Percentiles rank a stretch among this genome's conserved stretches.
These are phyloP conservation scores for Staphylotrichum longicolle DNA, from an alignment of 495 filamentous ascomycete genomes.

Conservation along the genomic window DNA sequence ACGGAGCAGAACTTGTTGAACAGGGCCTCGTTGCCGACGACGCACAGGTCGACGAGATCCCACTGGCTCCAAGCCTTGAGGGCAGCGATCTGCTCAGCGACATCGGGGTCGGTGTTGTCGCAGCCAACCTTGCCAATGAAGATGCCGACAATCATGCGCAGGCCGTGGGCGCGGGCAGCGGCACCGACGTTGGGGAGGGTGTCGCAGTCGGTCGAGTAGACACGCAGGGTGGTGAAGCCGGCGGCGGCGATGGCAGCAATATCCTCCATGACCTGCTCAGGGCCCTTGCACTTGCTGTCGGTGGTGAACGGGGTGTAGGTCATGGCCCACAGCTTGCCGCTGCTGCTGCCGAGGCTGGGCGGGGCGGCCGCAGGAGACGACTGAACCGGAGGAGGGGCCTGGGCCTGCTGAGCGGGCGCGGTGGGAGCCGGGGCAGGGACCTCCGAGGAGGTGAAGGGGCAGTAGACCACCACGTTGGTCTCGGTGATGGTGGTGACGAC, in stretches of 20 bases:
- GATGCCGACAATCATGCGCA: constrained; percentile 82
- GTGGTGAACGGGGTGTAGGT: constrained; percentile 84
- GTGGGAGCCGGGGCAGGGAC: constrained; percentile 21
- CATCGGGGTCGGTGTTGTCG: constrained; percentile 47
- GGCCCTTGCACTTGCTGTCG: constrained; percentile 64
- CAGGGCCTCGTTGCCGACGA: constrained; percentile 88
- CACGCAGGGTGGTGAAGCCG: constrained; percentile 78
- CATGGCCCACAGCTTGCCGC: constrained; percentile 73
- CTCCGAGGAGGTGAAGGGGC: constrained; percentile 57
- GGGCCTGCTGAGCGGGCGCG: constrained; percentile 22
- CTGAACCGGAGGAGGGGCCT: constrained; percentile 11
- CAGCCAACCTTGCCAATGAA: constrained; percentile 68
- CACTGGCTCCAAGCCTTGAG: constrained; percentile 74
- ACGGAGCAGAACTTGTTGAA: constrained; percentile 65
- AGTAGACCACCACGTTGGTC: constrained; percentile 67
- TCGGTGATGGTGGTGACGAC: constrained; percentile 65
- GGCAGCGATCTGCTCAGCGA: constrained; percentile 64
- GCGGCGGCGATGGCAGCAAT: constrained; percentile 64
- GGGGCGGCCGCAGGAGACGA: constrained; percentile 22
- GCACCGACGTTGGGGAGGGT: constrained; percentile 70
- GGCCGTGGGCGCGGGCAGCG: constrained; percentile 56
- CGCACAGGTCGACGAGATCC: constrained; percentile 71
- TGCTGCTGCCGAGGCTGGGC: constrained; percentile 41
- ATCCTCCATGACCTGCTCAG: constrained; percentile 58
- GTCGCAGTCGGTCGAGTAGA: constrained; percentile 91